phyloP scores from a whole-genome alignment of 23 red algal genomes.

The Gracilaria domingensis region DNA sequence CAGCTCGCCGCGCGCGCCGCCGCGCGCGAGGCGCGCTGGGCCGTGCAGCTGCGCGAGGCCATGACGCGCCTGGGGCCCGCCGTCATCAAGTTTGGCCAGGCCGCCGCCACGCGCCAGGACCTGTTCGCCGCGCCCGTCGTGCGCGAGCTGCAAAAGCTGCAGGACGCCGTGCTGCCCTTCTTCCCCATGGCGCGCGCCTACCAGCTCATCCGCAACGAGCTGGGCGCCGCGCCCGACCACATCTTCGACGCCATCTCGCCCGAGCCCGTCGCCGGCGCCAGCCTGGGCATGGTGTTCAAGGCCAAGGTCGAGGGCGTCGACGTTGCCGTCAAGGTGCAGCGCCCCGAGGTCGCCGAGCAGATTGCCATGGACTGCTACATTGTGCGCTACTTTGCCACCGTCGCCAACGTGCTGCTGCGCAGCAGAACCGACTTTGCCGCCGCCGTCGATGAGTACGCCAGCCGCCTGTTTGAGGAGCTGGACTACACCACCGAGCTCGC shows the following conservation, averaged over 20 bases:
- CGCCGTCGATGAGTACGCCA: conserved; percentile 92
- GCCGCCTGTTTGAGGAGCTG: conserved; percentile 88
- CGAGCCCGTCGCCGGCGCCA: conserved; percentile 80
- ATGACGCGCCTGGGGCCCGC: conserved; percentile 89
- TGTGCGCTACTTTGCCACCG: conserved; percentile 68
- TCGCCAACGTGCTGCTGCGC: conserved; percentile 35
- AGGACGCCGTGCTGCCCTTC: conserved; percentile 69
- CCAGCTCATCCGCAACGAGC: conserved; percentile 73
- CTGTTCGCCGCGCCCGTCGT: conserved; percentile 68
- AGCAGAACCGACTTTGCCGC: conserved; percentile 67
- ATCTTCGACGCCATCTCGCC: conserved; percentile 81
- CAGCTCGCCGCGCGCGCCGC: background rate
- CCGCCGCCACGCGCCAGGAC: conserved; percentile 83
- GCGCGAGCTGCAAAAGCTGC: conserved; percentile 85
- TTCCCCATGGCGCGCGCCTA: conserved; percentile 81
- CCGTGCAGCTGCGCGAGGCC: conserved; percentile 61
- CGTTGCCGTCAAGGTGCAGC: conserved; percentile 94
- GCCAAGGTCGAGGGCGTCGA: conserved; percentile 45
- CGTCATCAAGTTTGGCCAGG: conserved; percentile 95
- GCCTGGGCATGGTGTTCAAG: conserved; percentile 85
- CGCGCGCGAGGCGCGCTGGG: conserved; percentile 30
- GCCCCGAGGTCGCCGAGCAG: conserved; percentile 85
- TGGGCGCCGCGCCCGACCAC: conserved; percentile 68
- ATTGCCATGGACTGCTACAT: conserved; percentile 92
- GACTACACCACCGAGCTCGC: conserved; percentile 83